Base-by-base conservation (phyloP, 2,329 filamentous ascomycete genomes). In the Pseudogymnoascus sp. region DNA sequence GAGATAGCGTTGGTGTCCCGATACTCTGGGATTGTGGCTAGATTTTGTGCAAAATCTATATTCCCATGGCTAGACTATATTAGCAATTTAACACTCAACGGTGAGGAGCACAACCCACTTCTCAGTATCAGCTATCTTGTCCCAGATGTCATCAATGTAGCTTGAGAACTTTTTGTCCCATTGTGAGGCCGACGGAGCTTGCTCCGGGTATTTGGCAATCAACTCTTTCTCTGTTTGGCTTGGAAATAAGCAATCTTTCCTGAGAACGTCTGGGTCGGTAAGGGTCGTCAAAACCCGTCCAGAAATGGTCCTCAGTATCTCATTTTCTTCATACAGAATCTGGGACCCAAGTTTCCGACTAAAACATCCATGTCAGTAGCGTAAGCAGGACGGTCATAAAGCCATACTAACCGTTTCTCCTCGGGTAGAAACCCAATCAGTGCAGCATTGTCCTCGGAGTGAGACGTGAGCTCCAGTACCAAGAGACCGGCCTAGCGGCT, bases 141-240 rank as follows among this genome's bases (percentile, higher is more conserved):
- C 35, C 58, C 58, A 59, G 33, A 59, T 39, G 10, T 27, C 13
- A 39, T 59, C 58, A 59, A 59, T 21, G 27, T 59, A 59, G 13
- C 27, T 40, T 18, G 33, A 40, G 37, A 59, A 59, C 13, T 6
- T 59, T 39, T 59, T 59, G 12, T 59, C 58, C 58, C 58, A 59
- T 40, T 59, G 58, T 37, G 58, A 59, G 12, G 58, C 58, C 15
- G 58, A 59, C 15, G 58, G 33, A n/a, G n/a, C 21, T 37, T 37
- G 25, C 21, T 31, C 27, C 9, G 58, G 58, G 37, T 59, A 59
- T 39, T 59, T 31, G 10, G 58, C 7, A 40, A 59, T 55, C n/a
- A 55, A n/a, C 21, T 15, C 35, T 13, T 37, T 15, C 12, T 39
- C 33, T 27, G 21, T 59, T 39, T 37, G 6, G 15, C 8, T 6